Conservation (phyloP, 768 basidiomycete genomes). For the Termitomyces sp. region DNA sequence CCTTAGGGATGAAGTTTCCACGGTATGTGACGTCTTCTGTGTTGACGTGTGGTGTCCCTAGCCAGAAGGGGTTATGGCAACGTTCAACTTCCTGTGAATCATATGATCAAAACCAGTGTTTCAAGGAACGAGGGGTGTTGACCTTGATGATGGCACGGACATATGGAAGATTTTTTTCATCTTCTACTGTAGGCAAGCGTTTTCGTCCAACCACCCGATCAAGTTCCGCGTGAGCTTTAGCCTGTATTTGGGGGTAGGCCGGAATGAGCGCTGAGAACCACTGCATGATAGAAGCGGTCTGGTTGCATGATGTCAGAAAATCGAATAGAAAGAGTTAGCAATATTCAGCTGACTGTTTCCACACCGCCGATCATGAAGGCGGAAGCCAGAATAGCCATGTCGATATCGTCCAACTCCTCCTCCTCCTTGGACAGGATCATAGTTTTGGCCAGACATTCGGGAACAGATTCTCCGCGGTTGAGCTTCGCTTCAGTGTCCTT, state of each 20-base stretch:
- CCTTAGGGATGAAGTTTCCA: constrained; percentile 34
- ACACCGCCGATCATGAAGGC: constrained; percentile 42
- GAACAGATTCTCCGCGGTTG: constrained; percentile 28
- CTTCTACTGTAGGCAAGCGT: constrained; percentile 23
- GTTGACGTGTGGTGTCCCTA: constrained; percentile 33
- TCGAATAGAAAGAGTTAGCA: background rate
- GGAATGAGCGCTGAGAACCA: constrained; percentile 32
- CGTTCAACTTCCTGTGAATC: constrained; percentile 27
- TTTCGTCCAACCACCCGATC: constrained; percentile 24
- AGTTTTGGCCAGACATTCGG: constrained; percentile 37
- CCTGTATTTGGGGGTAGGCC: constrained; percentile 22
- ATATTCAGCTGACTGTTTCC: constrained; percentile 26
- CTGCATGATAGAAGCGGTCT: constrained; percentile 32
- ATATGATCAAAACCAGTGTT: constrained; percentile 9
- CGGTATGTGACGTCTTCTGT: constrained; percentile 34
- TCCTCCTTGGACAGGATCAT: constrained; percentile 26
- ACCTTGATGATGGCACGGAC: constrained; percentile 27
- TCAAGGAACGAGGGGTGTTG: constrained; percentile 6
- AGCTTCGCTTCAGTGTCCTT: constrained; percentile 29
- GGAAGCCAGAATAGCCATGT: constrained; percentile 33
- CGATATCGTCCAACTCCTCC: constrained; percentile 29
- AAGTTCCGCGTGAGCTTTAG: constrained; percentile 24
- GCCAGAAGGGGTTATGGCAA: constrained; percentile 32
- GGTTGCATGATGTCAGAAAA: background rate
- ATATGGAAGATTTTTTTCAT: constrained; percentile 28